Conservation (phyloP, 176 grass and related monocot species). For the Triticum aestivum region IWGSC_CS_RefSeq_v2.1 NC_057806.1:555677753-555678252, state of each 20-base stretch:
- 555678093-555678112: not conserved
- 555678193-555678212: not conserved
- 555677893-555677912: too few relatives aligned
- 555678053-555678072: not conserved
- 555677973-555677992: not conserved
- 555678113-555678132: not conserved
- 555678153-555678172: not conserved
- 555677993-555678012: too few relatives aligned
- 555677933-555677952: too few relatives aligned
- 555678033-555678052: not conserved
- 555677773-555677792: too few relatives aligned
- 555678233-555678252: not conserved
- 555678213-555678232: not conserved
- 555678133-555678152: not conserved
- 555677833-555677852: not conserved
- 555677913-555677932: too few relatives aligned
- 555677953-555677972: not conserved
- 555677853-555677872: not conserved
- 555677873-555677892: not conserved
- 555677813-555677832: not conserved
- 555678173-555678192: not conserved
- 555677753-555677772: too few relatives aligned
- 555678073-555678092: not conserved
- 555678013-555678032: not conserved
- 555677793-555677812: not conserved